These are phyloP conservation scores for Ophiostoma pallidulum DNA, from an alignment of 2,329 filamentous ascomycete genomes.

Conservation along the genomic window DNA sequence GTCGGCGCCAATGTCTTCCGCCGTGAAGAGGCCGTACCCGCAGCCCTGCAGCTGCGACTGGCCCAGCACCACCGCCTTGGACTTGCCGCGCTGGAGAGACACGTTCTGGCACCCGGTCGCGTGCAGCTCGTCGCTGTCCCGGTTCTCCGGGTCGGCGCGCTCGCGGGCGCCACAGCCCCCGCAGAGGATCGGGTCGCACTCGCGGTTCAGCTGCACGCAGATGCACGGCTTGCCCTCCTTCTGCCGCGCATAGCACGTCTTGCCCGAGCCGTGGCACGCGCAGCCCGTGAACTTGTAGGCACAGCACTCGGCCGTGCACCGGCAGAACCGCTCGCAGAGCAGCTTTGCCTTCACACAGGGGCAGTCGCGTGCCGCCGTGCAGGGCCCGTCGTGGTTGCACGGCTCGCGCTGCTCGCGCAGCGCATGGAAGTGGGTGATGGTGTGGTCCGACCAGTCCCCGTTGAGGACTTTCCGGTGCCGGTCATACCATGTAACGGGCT, in stretches of 20 bases:
- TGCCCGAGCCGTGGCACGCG: slow-evolving; percentile 50
- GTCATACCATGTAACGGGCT: slow-evolving; percentile 46
- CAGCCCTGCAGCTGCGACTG: slow-evolving; percentile 57
- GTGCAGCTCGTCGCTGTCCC: slow-evolving; percentile 47
- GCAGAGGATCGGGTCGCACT: slow-evolving; percentile 74
- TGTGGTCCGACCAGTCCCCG: slow-evolving; percentile 47
- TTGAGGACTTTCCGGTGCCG: slow-evolving; percentile 44
- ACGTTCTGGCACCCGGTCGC: slow-evolving; percentile 61
- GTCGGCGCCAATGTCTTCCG: slow-evolving; percentile 54
- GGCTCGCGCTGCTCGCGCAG: slow-evolving; percentile 50
- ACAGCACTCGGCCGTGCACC: slow-evolving; percentile 49
- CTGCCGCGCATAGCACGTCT: slow-evolving; percentile 46
- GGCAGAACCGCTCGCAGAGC: slow-evolving; percentile 65
- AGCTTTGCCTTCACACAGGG: slow-evolving; percentile 51
- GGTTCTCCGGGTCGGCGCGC: slow-evolving; percentile 59
- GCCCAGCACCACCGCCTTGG: slow-evolving; percentile 59
- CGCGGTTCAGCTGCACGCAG: slow-evolving; percentile 62
- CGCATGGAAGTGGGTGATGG: slow-evolving; percentile 45
- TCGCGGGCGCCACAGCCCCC: slow-evolving; percentile 58
- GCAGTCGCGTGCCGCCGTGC: slow-evolving; percentile 47
- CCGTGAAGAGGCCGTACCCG: slow-evolving; percentile 67
- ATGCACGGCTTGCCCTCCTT: slow-evolving; percentile 53
- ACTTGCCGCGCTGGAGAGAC: slow-evolving; percentile 55
- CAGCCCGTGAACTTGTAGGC: slow-evolving; percentile 58
- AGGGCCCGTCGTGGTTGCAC: slow-evolving; percentile 61